These are phyloP conservation scores for Aspergillus pseudoterreus DNA, from an alignment of 2,329 filamentous ascomycete genomes.

Conservation along the genomic window DNA sequence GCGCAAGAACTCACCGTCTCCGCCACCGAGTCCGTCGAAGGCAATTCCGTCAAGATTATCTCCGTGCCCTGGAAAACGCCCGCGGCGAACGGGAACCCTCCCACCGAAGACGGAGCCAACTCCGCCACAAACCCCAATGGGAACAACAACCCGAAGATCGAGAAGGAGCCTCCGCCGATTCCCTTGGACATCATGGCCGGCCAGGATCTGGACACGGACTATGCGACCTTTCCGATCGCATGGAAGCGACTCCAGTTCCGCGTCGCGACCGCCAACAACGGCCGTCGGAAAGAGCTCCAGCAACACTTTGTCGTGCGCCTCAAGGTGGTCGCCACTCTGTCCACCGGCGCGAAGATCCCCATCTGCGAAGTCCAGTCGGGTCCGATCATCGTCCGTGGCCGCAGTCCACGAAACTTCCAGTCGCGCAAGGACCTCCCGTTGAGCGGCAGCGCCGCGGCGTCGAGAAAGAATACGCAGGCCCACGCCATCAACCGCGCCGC, in stretches of 20 bases:
- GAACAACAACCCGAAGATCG: slow-evolving; percentile 52
- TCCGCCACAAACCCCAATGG: slow-evolving; percentile 6
- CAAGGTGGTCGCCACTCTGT: slow-evolving; percentile 77
- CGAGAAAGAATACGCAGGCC: slow-evolving; percentile 64
- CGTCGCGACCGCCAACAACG: slow-evolving; percentile 95
- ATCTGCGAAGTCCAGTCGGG: slow-evolving; percentile 82
- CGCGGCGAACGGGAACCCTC: slow-evolving; percentile 62
- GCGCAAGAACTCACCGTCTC: slow-evolving; percentile 84
- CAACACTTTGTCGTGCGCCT: slow-evolving; percentile 91
- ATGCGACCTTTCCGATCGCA: slow-evolving; percentile 84
- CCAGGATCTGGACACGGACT: slow-evolving; percentile 73
- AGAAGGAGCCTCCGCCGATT: slow-evolving; percentile 83
- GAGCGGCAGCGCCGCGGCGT: slow-evolving; percentile 70
- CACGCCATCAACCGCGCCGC: slow-evolving; percentile 30
- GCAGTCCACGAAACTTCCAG: slow-evolving; percentile 93
- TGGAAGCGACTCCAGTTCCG: slow-evolving; percentile 93
- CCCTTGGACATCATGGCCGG: slow-evolving; percentile 65
- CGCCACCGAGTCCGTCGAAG: slow-evolving; percentile 91
- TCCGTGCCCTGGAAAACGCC: slow-evolving; percentile 98
- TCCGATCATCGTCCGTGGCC: slow-evolving; percentile 87
- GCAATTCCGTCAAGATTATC: slow-evolving; percentile 86
- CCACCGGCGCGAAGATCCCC: slow-evolving; percentile 76
- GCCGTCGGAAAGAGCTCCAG: slow-evolving; percentile 87
- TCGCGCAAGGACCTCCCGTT: slow-evolving; percentile 89
- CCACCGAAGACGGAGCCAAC: slow-evolving; percentile 27